Evolutionary conservation across 2,329 filamentous ascomycete genomes (phyloP).

Genomic region (Pezicula radicicola): DNA sequence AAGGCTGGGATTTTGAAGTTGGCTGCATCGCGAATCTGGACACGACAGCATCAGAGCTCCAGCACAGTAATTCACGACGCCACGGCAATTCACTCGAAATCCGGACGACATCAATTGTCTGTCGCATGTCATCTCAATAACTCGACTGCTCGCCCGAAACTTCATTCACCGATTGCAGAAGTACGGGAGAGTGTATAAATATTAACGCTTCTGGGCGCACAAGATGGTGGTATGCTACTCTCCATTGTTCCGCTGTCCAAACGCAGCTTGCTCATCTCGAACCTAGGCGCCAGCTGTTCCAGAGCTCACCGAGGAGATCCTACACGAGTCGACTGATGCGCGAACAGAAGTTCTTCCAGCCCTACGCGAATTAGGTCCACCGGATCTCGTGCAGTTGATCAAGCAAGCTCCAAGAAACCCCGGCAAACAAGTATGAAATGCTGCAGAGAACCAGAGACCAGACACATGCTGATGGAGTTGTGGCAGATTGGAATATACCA

Average conservation of each 20-base stretch:
- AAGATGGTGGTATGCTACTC: neutral
- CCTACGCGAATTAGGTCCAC: constrained; percentile 89
- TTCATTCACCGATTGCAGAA: neutral
- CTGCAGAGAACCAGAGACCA: neutral
- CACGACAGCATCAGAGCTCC: neutral
- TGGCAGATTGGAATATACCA: constrained; percentile 86
- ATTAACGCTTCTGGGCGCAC: neutral
- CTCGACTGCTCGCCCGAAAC: neutral
- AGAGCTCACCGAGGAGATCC: constrained; percentile 89
- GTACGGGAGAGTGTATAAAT: neutral
- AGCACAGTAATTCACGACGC: neutral
- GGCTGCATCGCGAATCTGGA: neutral
- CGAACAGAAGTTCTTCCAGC: constrained; percentile 84
- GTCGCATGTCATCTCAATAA: neutral
- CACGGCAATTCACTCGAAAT: neutral
- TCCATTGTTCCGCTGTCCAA: neutral
- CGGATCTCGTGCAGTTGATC: constrained; percentile 91
- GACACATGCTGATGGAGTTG: constrained; percentile 7
- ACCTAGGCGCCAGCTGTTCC: constrained; percentile 61
- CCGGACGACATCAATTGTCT: neutral
- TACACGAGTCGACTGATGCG: constrained; percentile 88
- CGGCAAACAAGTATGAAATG: constrained; percentile 48
- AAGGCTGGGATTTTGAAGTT: neutral
- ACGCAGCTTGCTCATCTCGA: neutral
- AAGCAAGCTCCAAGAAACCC: constrained; percentile 64